Evolutionary conservation across 768 basidiomycete species (phyloP), one percentile per base, ranked within the genome.

Genomic region (Gelatoporia subvermispora): DNA sequence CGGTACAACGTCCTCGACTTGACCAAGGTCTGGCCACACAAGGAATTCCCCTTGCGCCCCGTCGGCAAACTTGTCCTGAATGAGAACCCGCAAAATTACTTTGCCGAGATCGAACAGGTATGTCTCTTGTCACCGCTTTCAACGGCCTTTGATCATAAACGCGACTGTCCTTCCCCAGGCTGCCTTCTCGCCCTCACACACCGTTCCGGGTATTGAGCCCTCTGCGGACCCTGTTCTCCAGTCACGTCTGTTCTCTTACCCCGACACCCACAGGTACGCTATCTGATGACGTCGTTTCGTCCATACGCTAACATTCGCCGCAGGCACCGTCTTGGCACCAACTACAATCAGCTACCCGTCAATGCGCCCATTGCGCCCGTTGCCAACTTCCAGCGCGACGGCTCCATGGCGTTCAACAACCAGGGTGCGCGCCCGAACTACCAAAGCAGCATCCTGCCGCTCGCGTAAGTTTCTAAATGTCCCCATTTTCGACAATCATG

Each of bases 351-450:
- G 60, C 72, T 97, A 9, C 93, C 93, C 1, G 85, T 93, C 63
- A 97, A 97, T 65, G 75, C 81, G 4, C 86, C 92, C 1, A 63
- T 86, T 42, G 72, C 69, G 44, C 86, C 84, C 4, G 72, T 89
- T 47, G 77, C 81, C 52, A 93, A 95, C 79, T 95, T 94, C 87
- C 92, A 95, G 70, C 87, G 93, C 38, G 93, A 88, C 58, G 94
- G 93, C 18, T 48, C 68, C 8, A 75, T 71, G 68, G 71, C 81
- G 1, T 80, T 82, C 68, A 67, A 82, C 62, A 90, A 83, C 62
- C 93, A 95, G 68, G 93, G 91, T 53, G 64, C 72, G 50, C 78
- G 89, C 20, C 91, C 94, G 52, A 92, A 90, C 75, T 96, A 95
- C 75, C 80, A 85, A 71, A 87, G 85, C 69, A 77, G 76, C 42